A percentile compares a stretch with the other conserved stretches of the same genome.
Conservation (phyloP, 1,284 basidiomycete genomes). For the Cutaneotrichosporon mucoides region DNA sequence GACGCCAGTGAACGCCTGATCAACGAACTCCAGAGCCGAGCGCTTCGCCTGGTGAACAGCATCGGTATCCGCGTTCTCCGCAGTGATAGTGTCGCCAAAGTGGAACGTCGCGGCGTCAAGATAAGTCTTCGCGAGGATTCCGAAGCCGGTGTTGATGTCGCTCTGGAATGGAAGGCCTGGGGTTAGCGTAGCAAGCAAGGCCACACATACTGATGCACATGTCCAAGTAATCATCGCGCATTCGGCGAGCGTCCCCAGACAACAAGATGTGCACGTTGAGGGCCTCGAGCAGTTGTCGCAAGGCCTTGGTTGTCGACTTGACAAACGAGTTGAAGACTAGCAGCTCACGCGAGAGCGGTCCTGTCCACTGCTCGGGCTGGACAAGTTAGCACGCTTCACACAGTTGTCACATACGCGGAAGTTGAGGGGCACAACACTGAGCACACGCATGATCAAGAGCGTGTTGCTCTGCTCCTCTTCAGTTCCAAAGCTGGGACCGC, state of each 20-base stretch:
- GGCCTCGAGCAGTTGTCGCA: conserved; percentile 86
- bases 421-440: conserved; percentile 86
- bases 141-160: conserved; percentile 97
- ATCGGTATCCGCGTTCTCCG: conserved; percentile 59
- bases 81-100: conserved; percentile 64
- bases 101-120: conserved; percentile 80
- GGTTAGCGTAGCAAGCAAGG: background rate
- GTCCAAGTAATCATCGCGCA: conserved; percentile 87
- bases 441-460: conserved; percentile 91
- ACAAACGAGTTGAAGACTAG: conserved; percentile 98
- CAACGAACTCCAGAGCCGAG: conserved; percentile 83
- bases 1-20: conserved; percentile 87
- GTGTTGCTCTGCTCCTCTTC: conserved; percentile 88
- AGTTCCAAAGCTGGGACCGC: conserved; percentile 87
- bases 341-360: conserved; percentile 90
- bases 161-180: conserved; percentile 77
- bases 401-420: conserved; percentile 66
- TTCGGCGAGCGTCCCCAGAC: conserved; percentile 75
- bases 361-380: conserved; percentile 80
- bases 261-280: conserved; percentile 88
- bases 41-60: conserved; percentile 78
- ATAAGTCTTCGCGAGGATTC: conserved; percentile 93
- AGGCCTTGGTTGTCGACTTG: conserved; percentile 78
- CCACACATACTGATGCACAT: conserved; percentile 60
- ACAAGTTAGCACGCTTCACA: conserved; percentile 6